Conservation (phyloP, 1,139 yeast species). For the Suhomyces bolitotheri region DNA sequence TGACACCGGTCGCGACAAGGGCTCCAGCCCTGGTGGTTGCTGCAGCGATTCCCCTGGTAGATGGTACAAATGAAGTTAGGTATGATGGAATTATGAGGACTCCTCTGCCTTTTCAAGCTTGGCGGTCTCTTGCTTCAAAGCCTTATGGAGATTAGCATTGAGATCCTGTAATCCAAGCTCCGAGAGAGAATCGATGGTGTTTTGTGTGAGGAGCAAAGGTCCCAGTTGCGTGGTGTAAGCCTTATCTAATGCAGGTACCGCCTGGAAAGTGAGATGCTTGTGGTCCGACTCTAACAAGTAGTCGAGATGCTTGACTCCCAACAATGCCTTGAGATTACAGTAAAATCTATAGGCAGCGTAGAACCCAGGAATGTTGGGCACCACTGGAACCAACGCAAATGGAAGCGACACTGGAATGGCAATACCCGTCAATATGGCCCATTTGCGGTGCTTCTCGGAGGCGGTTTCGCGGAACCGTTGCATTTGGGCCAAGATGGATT, state of each 20-base stretch:
- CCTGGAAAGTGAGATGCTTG: slow-evolving; percentile 27
- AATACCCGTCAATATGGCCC: slow-evolving; percentile 48
- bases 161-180: slow-evolving; percentile 37
- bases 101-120: slow-evolving; percentile 18
- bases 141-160: slow-evolving; percentile 43
- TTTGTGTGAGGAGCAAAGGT: slow-evolving; percentile 30
- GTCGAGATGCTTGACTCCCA: slow-evolving; percentile 71
- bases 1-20: too few relatives aligned
- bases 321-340: slow-evolving; percentile 77
- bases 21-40: slow-evolving; percentile 13
- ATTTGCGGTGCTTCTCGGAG: slow-evolving; percentile 32
- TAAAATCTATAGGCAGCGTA: slow-evolving; percentile 80
- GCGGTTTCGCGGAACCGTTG: slow-evolving; percentile 28
- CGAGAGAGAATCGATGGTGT: slow-evolving; percentile 34
- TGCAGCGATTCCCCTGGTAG: too few relatives aligned
- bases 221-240: slow-evolving; percentile 20
- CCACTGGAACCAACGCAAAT: slow-evolving; percentile 74
- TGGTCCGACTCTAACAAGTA: slow-evolving; percentile 44
- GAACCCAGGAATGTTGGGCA: slow-evolving; percentile 95
- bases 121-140: slow-evolving; percentile 47
- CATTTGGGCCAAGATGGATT: slow-evolving; percentile 36
- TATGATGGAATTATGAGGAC: background rate
- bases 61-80: too few relatives aligned
- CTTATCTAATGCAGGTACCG: slow-evolving; percentile 21
- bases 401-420: slow-evolving; percentile 83